Base-by-base conservation (phyloP, 73 alveolate genomes). In the Paramecium tetraurelia region DNA sequence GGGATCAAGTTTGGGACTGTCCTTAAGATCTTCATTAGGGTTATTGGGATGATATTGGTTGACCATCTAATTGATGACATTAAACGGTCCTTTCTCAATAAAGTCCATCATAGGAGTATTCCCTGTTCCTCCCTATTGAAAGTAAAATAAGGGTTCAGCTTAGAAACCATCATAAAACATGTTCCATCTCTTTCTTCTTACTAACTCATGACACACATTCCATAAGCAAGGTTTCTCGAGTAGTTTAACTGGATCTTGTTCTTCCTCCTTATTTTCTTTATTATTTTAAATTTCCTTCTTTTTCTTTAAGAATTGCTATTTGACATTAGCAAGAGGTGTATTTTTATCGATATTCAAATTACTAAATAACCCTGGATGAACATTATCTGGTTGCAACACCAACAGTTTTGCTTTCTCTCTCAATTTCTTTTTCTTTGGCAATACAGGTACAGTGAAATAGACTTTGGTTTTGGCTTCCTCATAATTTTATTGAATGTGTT, bases 101-200 rank as follows among this genome's bases (percentile, higher is more conserved):
- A 80, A 44, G 27, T 41, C 70, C 31, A 24, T 8, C 12, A 80
- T 22, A 3, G 90, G 76, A 43, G 76, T 22, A 31, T 21, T 80
- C 16, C 75, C 90, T 14, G 70, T 44, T 7, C 43, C 46, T 5
- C 57, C 90, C 31, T 80, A 5, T 75, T 75, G n/a, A 35, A 31
- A 75, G 10, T 38, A 75, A 59, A 38, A 75, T 38, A 31, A 41
- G 10, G 90, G 72, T 41, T 71, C 70, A 80, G 70, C 70, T 80
- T 21, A 40, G 21, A 43, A 80, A 10, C 90, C 90, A 20, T 46
- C 57, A 80, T 44, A 80, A 21, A 80, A 80, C 46, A 31, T 46
- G 4, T 80, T 80, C 90, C 90, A 80, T 46, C 90, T 80, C 46
- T 80, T 11, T 80, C 90, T 80, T 35, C 90, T 41, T 1, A 46